Evolutionary conservation across 371 early-diverging fungal genomes (phyloP), one percentile per base, ranked within the genome.

Genomic region (Rhizomucor pusillus): DNA sequence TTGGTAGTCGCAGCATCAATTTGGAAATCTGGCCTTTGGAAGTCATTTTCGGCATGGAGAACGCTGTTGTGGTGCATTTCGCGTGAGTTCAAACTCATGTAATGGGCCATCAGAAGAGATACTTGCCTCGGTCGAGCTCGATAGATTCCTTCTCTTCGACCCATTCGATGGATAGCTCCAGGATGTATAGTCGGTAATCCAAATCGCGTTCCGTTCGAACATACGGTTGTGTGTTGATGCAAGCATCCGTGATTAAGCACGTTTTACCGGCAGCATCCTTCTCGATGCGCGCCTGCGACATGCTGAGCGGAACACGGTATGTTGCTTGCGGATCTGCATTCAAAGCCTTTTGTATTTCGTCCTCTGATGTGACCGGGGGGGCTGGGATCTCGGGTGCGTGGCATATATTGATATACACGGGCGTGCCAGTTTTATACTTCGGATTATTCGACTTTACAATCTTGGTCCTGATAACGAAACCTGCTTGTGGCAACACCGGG

Each of bases 391-490:
- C 60, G 7, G 72, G 65, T 0, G 82, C 73, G 55, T 86, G 77
- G 50, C 88, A 87, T 9, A 91, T 52, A 57, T 91, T 92, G 63
- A 91, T 80, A 62, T 88, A 91, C 1, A 90, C 75, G 10, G 36
- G 18, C 5, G 62, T 67, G 1, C 63, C 64, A 0, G 59, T 46
- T 25, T 59, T 59, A 34, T 37, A 52, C 34, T 11, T 59, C 45
- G 34, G 52, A 35, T 39, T 60, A 11, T 50, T 48, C 11, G 65
- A 52, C n/a, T 58, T 63, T 6, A 43, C 52, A 12, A 79, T 66
- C 3, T 57, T 49, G 2, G 88, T 86, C 52, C 84, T 82, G 43
- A 86, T 65, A 1, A 86, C 87, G 62, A 78, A 88, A 0, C 88
- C 88, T 0, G 84, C 65, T 39, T 76, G 58, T 1, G 88, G 88